phyloP scores from a whole-genome alignment of 257 asterid genomes.

The Mitragyna speciosa region DNA sequence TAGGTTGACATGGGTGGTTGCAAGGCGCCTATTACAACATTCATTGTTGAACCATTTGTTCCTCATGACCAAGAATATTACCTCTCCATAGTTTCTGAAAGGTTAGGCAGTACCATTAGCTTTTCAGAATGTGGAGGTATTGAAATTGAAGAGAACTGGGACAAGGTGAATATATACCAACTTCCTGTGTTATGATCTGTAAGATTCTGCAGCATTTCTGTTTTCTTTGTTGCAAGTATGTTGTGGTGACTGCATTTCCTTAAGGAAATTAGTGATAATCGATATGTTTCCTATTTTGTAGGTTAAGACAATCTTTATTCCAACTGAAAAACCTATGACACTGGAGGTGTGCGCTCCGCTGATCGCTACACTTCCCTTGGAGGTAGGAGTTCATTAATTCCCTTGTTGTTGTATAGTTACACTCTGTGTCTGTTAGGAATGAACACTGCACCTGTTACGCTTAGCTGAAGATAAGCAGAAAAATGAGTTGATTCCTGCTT shows the following conservation, averaged over 20 bases:
- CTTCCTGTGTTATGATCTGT: background rate
- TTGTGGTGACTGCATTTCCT: background rate
- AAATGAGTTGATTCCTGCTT: background rate
- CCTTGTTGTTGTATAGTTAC: conserved; percentile 2
- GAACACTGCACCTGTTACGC: background rate
- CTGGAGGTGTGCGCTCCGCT: conserved; percentile 87
- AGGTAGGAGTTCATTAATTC: conserved; percentile 43
- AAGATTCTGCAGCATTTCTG: background rate
- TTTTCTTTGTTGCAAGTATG: background rate
- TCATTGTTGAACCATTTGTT: conserved; percentile 87
- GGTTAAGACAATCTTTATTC: conserved; percentile 81
- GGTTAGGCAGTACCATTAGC: conserved; percentile 82
- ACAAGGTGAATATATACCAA: conserved; percentile 53
- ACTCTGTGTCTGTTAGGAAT: background rate
- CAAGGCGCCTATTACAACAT: conserved; percentile 90
- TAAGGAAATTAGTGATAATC: background rate
- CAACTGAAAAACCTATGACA: conserved; percentile 73
- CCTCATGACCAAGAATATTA: conserved; percentile 90
- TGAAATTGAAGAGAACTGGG: conserved; percentile 97
- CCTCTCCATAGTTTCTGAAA: conserved; percentile 76
- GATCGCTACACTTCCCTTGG: conserved; percentile 87
- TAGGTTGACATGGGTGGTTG: conserved; percentile 97
- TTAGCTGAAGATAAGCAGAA: background rate
- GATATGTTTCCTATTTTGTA: conserved; percentile 28
- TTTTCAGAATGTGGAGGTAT: conserved; percentile 96